Percentiles rank a stretch among this genome's conserved stretches.
Conservation (phyloP, 306 rosid species). For the Canavalia gladiata region DNA sequence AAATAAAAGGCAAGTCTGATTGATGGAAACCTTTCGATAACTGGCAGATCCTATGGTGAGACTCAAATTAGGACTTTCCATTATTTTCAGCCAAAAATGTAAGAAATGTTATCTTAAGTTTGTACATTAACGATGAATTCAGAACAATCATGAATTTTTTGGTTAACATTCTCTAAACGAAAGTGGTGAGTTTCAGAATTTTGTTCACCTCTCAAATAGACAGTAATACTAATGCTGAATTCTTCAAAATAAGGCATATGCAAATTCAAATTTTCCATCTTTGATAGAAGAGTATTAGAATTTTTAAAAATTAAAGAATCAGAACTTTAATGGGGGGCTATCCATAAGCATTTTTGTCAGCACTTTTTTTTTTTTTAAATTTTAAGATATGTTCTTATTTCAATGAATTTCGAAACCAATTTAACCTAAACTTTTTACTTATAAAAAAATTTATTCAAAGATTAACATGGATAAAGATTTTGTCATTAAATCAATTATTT, state of each 20-base stretch:
- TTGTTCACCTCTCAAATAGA: not conserved
- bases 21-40: conserved; percentile 9
- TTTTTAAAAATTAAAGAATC: no score
- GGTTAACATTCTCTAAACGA: not conserved
- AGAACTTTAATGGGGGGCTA: no score
- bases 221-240: no score
- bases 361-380: no score
- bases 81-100: not conserved
- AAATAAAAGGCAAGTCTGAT: not conserved
- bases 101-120: not conserved
- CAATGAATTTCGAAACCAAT: no score
- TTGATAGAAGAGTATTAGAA: no score
- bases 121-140: not conserved
- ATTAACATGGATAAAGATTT: not conserved
- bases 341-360: no score
- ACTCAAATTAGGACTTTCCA: not conserved
- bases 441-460: not conserved
- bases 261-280: no score
- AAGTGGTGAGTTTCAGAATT: not conserved
- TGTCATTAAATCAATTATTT: not conserved
- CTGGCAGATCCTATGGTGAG: not conserved
- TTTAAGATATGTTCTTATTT: no score
- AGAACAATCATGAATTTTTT: not conserved
- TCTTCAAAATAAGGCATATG: no score
- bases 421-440: no score